Percentiles rank a stretch among this genome's conserved stretches.
phyloP scores from a whole-genome alignment of 1,139 yeast genomes.

The Blastobotrys serpentis region DNA sequence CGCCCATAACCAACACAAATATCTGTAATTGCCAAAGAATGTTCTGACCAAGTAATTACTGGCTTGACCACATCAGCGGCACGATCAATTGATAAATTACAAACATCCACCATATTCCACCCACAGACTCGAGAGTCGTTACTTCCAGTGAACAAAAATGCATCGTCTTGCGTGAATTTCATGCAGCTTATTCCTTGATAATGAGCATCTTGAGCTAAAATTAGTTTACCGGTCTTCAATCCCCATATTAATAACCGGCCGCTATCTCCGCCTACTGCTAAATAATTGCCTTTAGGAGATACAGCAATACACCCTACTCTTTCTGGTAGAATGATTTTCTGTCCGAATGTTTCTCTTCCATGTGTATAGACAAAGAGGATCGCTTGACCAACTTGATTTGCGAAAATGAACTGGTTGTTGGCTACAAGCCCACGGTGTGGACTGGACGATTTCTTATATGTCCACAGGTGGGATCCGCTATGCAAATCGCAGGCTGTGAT shows the following conservation, averaged over 20 bases:
- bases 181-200: constrained; percentile 70
- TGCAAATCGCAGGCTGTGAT: constrained; percentile 30
- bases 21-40: constrained; percentile 72
- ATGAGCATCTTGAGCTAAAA: constrained; percentile 77
- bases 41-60: constrained; percentile 59
- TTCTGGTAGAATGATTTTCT: constrained; percentile 84
- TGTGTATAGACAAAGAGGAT: constrained; percentile 69
- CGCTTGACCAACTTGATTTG: constrained; percentile 69
- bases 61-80: constrained; percentile 43
- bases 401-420: constrained; percentile 53
- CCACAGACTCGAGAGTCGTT: constrained; percentile 75
- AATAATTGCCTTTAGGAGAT: constrained; percentile 51
- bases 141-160: constrained; percentile 71
- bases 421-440: constrained; percentile 48
- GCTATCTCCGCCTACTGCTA: constrained; percentile 70
- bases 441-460: constrained; percentile 36
- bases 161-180: constrained; percentile 62
- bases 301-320: constrained; percentile 58
- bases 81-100: constrained; percentile 39
- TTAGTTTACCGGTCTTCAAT: constrained; percentile 67
- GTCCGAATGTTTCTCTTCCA: constrained; percentile 80
- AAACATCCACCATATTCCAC: constrained; percentile 67
- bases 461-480: constrained; percentile 28
- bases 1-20: constrained; percentile 53
- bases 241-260: constrained; percentile 90